Evolutionary conservation across 257 asterid species (phyloP).

Genomic region (Nicotiana tabacum): DNA sequence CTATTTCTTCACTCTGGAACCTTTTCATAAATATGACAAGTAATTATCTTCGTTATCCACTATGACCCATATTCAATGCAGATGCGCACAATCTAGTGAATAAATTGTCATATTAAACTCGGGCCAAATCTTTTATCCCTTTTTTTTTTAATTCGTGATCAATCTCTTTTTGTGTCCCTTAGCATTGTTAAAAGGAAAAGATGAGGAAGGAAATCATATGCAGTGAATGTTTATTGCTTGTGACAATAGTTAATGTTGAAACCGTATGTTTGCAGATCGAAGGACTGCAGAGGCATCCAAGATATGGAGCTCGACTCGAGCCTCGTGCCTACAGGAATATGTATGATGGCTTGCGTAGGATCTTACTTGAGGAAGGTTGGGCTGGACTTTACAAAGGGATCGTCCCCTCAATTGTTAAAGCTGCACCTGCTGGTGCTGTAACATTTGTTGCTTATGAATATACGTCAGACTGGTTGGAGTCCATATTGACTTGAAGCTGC

Average conservation of each 20-base stretch:
- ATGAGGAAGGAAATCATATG: neutral
- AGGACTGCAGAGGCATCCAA: conserved; percentile 75
- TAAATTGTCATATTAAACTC: neutral
- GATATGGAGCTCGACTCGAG: conserved; percentile 89
- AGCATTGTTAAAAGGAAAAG: neutral
- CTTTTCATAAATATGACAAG: neutral
- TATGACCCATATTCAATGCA: neutral
- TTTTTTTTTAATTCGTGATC: neutral
- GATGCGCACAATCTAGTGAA: neutral
- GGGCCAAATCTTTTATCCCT: neutral
- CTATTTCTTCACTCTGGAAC: neutral
- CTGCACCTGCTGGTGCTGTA: conserved; percentile 99
- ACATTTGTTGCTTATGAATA: conserved; percentile 86
- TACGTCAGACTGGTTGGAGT: conserved; percentile 72
- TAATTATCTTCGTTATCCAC: neutral
- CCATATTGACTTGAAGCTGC: conserved; percentile 39
- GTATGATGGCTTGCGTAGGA: conserved; percentile 57
- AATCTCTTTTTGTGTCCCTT: neutral
- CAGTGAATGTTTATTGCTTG: neutral
- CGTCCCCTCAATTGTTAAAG: conserved; percentile 77
- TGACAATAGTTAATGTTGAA: neutral
- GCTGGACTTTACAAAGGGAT: conserved; percentile 91
- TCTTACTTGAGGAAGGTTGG: conserved; percentile 58
- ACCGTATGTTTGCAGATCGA: conserved; percentile 44
- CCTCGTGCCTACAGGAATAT: conserved; percentile 62